phyloP scores from a whole-genome alignment of 108 stramenopile species.

The Epithemia pelagica region DNA sequence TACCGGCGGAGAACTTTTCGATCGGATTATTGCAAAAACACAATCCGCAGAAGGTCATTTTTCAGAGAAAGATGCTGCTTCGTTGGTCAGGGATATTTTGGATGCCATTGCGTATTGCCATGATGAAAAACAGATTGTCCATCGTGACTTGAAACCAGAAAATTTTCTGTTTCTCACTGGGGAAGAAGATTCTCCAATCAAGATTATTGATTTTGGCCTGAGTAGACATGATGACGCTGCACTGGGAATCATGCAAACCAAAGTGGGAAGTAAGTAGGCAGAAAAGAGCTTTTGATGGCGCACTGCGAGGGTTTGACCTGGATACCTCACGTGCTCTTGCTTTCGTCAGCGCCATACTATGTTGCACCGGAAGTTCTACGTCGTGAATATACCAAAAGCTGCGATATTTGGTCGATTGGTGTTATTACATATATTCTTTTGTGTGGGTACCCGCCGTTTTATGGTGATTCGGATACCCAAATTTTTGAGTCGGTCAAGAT shows the following conservation, averaged over 20 bases:
- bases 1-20: slow-evolving; percentile 93
- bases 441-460: slow-evolving; percentile 97
- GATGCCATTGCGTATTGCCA: slow-evolving; percentile 95
- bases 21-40: slow-evolving; percentile 89
- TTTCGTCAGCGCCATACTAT: background rate
- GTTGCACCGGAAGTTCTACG: slow-evolving; percentile 83
- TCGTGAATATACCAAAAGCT: slow-evolving; percentile 85
- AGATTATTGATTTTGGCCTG: slow-evolving; percentile 98
- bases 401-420: slow-evolving; percentile 96
- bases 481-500: slow-evolving; percentile 61
- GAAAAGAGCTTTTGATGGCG: too few relatives aligned
- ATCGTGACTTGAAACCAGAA: slow-evolving; percentile 89
- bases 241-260: slow-evolving; percentile 85
- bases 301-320: too few relatives aligned
- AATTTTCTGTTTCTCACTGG: slow-evolving; percentile 81
- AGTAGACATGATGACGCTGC: slow-evolving; percentile 80
- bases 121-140: slow-evolving; percentile 85
- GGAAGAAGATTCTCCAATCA: slow-evolving; percentile 77
- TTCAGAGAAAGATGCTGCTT: slow-evolving; percentile 90
- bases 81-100: slow-evolving; percentile 76
- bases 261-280: slow-evolving; percentile 41
- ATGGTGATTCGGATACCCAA: slow-evolving; percentile 85
- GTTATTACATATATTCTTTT: slow-evolving; percentile 92
- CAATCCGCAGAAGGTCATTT: slow-evolving; percentile 86
- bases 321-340: too few relatives aligned